Conservation (phyloP, 305 asterid genomes). For the Rubia peregrina region DNA sequence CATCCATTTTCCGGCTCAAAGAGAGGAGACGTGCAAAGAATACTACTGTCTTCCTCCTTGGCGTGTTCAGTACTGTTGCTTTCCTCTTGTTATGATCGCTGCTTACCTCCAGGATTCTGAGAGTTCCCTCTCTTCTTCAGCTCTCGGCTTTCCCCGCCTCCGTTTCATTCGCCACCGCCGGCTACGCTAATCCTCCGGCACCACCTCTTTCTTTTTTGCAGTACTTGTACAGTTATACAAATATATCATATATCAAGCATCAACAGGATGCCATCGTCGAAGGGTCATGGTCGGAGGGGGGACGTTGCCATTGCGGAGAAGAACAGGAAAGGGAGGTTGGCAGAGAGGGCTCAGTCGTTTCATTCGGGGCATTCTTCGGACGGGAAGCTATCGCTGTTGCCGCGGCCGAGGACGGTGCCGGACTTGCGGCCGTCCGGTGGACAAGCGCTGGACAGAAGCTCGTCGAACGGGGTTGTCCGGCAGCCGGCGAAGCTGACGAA, state of each 20-base stretch:
- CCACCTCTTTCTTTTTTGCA: not conserved
- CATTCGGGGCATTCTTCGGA: constrained; percentile 20
- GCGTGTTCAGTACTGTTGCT: not conserved
- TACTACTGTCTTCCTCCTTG: not conserved
- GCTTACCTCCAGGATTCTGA: constrained; percentile 23
- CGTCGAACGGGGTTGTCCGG: constrained; percentile 15
- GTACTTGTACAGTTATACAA: not conserved
- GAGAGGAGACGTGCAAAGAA: not conserved
- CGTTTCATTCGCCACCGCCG: constrained; percentile 30
- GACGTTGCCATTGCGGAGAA: constrained; percentile 20
- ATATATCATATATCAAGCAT: not conserved
- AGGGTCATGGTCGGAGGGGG: constrained; percentile 21
- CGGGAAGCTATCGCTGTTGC: constrained; percentile 13
- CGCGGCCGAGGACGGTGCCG: constrained; percentile 40
- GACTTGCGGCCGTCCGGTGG: constrained; percentile 24
- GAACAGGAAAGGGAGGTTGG: constrained; percentile 22
- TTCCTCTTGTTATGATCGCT: constrained; percentile 23
- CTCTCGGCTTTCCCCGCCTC: constrained; percentile 26
- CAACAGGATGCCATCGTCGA: constrained; percentile 29
- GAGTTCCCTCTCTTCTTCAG: constrained; percentile 21
- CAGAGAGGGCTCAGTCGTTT: constrained; percentile 31
- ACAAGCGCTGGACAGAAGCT: not conserved
- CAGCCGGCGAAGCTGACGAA: constrained; percentile 31
- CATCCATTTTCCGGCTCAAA: not conserved
- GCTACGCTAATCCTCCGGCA: constrained; percentile 14